phyloP scores from a whole-genome alignment of 2,329 filamentous ascomycete species.

The Fusarium abutilonis region DNA sequence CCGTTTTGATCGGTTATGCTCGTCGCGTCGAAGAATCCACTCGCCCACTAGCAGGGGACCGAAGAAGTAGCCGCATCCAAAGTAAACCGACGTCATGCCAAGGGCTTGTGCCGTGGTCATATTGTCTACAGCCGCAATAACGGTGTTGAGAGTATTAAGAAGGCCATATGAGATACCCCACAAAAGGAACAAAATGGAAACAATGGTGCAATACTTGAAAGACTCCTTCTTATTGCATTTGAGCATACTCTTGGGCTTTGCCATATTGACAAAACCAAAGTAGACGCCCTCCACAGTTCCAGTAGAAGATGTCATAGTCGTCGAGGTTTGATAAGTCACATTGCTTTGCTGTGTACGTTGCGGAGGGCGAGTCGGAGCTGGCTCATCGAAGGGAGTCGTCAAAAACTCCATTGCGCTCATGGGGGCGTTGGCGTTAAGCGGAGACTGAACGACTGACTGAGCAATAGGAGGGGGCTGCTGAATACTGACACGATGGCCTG shows the following conservation, averaged over 20 bases:
- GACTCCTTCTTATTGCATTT: conserved; percentile 71
- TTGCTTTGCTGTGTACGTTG: conserved; percentile 16
- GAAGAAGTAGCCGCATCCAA: conserved; percentile 74
- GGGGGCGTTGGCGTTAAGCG: conserved; percentile 43
- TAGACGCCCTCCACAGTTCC: conserved; percentile 61
- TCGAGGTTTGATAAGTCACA: conserved; percentile 36
- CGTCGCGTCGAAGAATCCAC: conserved; percentile 75
- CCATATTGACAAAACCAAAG: conserved; percentile 81
- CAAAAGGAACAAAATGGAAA: conserved; percentile 84
- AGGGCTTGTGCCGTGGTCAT: conserved; percentile 71
- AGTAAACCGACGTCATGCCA: conserved; percentile 76
- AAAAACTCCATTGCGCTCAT: conserved; percentile 58
- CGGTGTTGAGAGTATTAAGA: conserved; percentile 80
- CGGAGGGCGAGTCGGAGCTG: conserved; percentile 22
- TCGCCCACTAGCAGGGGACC: conserved; percentile 75
- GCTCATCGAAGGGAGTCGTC: conserved; percentile 54
- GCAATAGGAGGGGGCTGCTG: conserved; percentile 42
- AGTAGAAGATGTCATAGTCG: conserved; percentile 51
- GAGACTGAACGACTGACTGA: conserved; percentile 28
- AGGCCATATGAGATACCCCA: conserved; percentile 94
- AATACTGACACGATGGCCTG: conserved; percentile 38
- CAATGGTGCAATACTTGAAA: conserved; percentile 75
- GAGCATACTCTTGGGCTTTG: conserved; percentile 75
- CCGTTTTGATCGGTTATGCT: conserved; percentile 62
- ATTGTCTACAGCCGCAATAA: conserved; percentile 69